Percentiles rank a stretch among this genome's conserved stretches.
phyloP scores from a whole-genome alignment of 2,329 filamentous ascomycete genomes.

The Esteya vermicola region DNA sequence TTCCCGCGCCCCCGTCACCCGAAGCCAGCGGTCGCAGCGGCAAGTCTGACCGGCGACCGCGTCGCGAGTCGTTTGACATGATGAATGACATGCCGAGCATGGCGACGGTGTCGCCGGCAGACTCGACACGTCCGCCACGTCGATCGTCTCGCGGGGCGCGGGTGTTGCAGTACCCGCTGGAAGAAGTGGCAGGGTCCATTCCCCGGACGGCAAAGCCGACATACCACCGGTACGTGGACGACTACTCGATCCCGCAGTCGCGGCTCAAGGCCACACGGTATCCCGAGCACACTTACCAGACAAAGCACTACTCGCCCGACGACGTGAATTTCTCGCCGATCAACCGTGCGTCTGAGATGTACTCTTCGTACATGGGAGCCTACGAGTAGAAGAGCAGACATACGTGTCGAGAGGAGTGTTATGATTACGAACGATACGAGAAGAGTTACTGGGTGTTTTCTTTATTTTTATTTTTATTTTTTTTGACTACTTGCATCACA shows the following conservation, averaged over 20 bases:
- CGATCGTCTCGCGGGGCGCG: constrained; percentile 1
- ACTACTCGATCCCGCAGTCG: constrained; percentile 3
- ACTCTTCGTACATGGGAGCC: constrained; percentile 3
- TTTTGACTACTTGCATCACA: not conserved
- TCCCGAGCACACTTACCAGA: constrained; percentile 8
- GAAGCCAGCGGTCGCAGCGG: constrained; percentile 4
- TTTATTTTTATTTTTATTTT: not conserved
- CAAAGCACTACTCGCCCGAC: constrained; percentile 10
- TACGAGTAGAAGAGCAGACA: not conserved
- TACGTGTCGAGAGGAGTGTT: too few species aligned
- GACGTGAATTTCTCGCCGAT: constrained; percentile 10
- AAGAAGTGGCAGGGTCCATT: constrained; percentile 2
- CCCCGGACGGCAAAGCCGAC: constrained; percentile 2
- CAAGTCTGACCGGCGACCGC: constrained; percentile 8
- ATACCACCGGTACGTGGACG: constrained; percentile 1
- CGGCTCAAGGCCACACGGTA: constrained; percentile 10
- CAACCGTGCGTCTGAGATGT: constrained; percentile 5
- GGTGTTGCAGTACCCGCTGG: constrained; percentile 3
- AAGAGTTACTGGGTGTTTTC: too few species aligned
- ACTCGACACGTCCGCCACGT: too few species aligned
- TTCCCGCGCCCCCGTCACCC: constrained; percentile 3
- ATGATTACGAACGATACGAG: not conserved
- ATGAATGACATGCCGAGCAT: constrained; percentile 6
- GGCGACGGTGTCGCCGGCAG: too few species aligned
- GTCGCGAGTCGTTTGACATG: constrained; percentile 10